Conservation (phyloP, 2,329 filamentous ascomycete genomes). For the Fusarium subglutinans region DNA sequence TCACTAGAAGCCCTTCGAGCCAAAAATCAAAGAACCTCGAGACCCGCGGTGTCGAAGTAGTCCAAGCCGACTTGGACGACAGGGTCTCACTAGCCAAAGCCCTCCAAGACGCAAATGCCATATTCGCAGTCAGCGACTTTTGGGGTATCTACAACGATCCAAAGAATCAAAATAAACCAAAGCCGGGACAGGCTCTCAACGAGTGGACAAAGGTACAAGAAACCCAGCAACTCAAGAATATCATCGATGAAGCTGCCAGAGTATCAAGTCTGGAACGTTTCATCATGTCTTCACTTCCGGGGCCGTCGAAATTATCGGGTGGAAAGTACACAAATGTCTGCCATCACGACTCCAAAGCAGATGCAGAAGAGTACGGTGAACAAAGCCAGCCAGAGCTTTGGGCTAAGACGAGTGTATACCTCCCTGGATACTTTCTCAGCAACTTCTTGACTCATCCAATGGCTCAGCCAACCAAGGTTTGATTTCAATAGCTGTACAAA, state of each 20-base stretch:
- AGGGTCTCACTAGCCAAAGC: not conserved
- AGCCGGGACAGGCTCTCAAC: not conserved
- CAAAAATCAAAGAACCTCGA: not conserved
- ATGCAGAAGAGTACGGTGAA: not conserved
- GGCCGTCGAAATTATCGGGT: not conserved
- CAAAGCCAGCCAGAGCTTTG: not conserved
- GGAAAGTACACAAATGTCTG: conserved; percentile 3
- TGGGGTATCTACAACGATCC: conserved; percentile 5
- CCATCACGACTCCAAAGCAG: not conserved
- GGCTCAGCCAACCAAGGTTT: not conserved
- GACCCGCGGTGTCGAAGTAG: not conserved
- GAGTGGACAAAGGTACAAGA: not conserved
- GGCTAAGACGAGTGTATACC: conserved; percentile 1
- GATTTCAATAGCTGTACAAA: not conserved
- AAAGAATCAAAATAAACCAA: not conserved
- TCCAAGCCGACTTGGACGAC: conserved; percentile 5
- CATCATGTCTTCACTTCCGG: conserved; percentile 2
- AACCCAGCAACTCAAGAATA: conserved; percentile 1
- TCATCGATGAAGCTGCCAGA: not conserved
- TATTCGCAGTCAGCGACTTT: conserved; percentile 3
- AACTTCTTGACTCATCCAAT: conserved; percentile 7
- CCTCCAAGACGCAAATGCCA: not conserved
- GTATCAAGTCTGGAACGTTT: not conserved
- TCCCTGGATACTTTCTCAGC: not conserved
- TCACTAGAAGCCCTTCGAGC: conserved; percentile 4